phyloP scores from a whole-genome alignment of 805 yeast species.

The Cyberlindnera maritima region DNA sequence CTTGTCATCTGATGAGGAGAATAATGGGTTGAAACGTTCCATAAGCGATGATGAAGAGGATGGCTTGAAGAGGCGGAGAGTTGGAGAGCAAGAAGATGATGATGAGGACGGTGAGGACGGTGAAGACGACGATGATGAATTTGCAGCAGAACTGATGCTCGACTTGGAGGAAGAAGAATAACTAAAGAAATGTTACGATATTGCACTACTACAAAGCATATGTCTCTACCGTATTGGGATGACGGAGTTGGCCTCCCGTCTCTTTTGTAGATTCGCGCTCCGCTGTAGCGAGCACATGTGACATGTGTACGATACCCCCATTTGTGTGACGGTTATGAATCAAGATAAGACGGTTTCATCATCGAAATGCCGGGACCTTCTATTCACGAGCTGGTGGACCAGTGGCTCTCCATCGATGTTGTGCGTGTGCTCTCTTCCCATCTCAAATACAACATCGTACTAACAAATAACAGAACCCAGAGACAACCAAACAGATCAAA shows the following conservation, averaged over 20 bases:
- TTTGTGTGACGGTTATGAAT: no score
- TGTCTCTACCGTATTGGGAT: no score
- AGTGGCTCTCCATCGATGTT: slow-evolving; percentile 16
- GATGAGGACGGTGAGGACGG: slow-evolving; percentile 20
- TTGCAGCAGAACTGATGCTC: slow-evolving; percentile 31
- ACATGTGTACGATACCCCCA: no score
- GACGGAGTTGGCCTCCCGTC: no score
- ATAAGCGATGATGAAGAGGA: slow-evolving; percentile 26
- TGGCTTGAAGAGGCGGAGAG: slow-evolving; percentile 31
- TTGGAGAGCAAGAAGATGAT: slow-evolving; percentile 21
- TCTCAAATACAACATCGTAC: not conserved
- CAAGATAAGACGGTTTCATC: no score
- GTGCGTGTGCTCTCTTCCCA: slow-evolving; percentile 6
- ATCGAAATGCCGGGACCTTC: not conserved
- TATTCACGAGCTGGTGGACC: slow-evolving; percentile 9
- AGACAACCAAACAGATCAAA: slow-evolving; percentile 55
- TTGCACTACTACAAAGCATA: no score
- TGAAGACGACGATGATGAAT: slow-evolving; percentile 30
- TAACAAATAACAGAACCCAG: slow-evolving; percentile 26
- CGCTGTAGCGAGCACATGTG: no score
- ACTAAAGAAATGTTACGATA: no score
- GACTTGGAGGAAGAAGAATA: slow-evolving; percentile 29
- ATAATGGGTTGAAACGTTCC: slow-evolving; percentile 4
- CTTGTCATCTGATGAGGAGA: slow-evolving; percentile 15
- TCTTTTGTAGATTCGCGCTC: no score